Evolutionary conservation across 805 yeast species (phyloP).

Genomic region (Metschnikowia borealis): DNA sequence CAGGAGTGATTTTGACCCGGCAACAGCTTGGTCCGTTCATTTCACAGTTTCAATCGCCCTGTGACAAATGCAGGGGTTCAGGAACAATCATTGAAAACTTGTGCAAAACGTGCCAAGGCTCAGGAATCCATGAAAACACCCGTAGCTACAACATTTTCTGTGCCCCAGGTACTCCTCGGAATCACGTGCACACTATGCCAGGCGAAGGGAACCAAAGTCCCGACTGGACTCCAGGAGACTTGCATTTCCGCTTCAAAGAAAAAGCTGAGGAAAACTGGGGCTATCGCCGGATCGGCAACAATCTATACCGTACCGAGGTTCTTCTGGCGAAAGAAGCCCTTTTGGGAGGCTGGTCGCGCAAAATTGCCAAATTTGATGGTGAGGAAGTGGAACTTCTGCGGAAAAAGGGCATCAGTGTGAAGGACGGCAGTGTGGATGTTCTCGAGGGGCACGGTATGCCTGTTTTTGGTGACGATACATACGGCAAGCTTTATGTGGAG

Average conservation of each 20-base stretch:
- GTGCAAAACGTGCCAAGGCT: conserved; percentile 71
- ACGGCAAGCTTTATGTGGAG: conserved; percentile 22
- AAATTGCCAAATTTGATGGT: conserved; percentile 62
- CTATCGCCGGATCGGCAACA: conserved; percentile 71
- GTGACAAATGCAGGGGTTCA: conserved; percentile 76
- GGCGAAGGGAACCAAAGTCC: conserved; percentile 88
- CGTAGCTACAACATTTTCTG: conserved; percentile 61
- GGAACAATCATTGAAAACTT: conserved; percentile 63
- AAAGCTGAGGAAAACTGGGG: conserved; percentile 62
- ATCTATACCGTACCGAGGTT: conserved; percentile 78
- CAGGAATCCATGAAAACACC: conserved; percentile 52
- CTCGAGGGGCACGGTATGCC: conserved; percentile 89
- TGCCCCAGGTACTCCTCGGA: conserved; percentile 66
- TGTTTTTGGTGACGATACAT: conserved; percentile 38
- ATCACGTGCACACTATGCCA: conserved; percentile 50
- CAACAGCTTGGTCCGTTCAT: conserved; percentile 86
- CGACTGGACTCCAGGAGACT: conserved; percentile 77
- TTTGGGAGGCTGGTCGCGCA: conserved; percentile 76
- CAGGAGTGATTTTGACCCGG: conserved; percentile 60
- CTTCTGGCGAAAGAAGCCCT: conserved; percentile 68
- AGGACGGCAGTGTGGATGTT: conserved; percentile 68
- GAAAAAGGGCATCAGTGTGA: conserved; percentile 46
- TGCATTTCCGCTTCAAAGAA: conserved; percentile 61
- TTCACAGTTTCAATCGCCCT: conserved; percentile 74
- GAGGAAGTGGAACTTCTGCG: conserved; percentile 46